Percentiles rank a stretch among this genome's conserved stretches.
phyloP scores from a whole-genome alignment of 1,284 basidiomycete genomes.

The Kwoniella shivajii region DNA sequence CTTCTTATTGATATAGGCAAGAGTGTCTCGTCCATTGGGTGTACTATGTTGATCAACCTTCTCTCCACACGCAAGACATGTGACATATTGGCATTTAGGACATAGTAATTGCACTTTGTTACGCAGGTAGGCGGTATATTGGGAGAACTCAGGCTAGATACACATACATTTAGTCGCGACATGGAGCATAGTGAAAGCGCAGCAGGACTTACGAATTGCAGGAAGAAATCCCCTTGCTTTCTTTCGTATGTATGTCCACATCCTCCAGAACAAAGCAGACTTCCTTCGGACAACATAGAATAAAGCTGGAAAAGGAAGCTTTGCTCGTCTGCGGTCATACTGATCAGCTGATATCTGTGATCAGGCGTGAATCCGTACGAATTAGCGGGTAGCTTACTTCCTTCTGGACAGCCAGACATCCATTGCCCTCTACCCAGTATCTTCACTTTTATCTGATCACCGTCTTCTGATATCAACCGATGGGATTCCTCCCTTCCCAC shows the following conservation, averaged over 20 bases:
- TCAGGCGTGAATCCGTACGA: not conserved
- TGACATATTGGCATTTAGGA: constrained; percentile 64
- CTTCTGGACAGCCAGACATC: constrained; percentile 95
- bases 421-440: constrained; percentile 85
- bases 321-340: constrained; percentile 65
- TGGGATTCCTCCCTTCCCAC: constrained; percentile 63
- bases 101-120: constrained; percentile 65
- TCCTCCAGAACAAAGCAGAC: constrained; percentile 68
- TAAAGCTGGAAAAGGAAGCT: constrained; percentile 82
- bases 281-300: constrained; percentile 65
- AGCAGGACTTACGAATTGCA: constrained; percentile 67
- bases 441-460: constrained; percentile 23
- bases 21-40: not conserved
- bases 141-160: constrained; percentile 67
- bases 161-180: not conserved
- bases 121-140: constrained; percentile 67
- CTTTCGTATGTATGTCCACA: constrained; percentile 67
- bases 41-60: constrained; percentile 24
- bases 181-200: too few species aligned
- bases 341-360: not conserved
- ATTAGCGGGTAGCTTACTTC: constrained; percentile 45
- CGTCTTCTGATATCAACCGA: not conserved
- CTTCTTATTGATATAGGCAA: not conserved
- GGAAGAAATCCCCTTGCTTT: constrained; percentile 75
- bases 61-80: constrained; percentile 85